A percentile compares a stretch with the other conserved stretches of the same genome.
phyloP scores from a whole-genome alignment of 805 yeast genomes.

The Wickerhamiella spandovensis region DNA sequence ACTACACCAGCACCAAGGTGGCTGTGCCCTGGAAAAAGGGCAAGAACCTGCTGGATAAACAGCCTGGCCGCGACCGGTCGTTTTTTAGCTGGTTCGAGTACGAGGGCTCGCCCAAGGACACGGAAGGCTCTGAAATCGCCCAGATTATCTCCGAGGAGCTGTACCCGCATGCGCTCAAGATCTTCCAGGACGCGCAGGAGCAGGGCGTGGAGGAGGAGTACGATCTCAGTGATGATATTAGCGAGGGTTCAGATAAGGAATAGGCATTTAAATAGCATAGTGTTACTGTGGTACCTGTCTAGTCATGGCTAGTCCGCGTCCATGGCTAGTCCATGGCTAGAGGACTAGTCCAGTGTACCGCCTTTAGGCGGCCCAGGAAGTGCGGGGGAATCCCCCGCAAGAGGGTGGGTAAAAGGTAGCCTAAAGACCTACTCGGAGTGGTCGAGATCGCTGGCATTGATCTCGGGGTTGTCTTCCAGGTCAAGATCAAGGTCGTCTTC shows the following conservation, averaged over 20 bases:
- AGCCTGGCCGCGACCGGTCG: constrained; percentile 40
- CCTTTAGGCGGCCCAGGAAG: too few relatives aligned
- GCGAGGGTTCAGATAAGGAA: background rate
- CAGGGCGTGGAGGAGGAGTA: constrained; percentile 16
- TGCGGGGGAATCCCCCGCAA: too few relatives aligned
- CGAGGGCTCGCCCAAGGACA: constrained; percentile 72
- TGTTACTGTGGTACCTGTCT: too few relatives aligned
- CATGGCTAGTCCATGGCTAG: too few relatives aligned
- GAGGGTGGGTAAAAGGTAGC: background rate
- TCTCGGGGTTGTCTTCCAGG: constrained; percentile 10
- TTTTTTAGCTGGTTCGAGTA: constrained; percentile 81
- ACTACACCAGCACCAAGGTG: constrained; percentile 32
- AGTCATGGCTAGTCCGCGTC: too few relatives aligned
- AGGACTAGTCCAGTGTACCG: background rate
- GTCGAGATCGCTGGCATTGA: constrained; percentile 4
- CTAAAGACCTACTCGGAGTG: background rate
- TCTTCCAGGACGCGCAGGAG: constrained; percentile 27
- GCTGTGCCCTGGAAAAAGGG: constrained; percentile 58
- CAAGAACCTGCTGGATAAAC: constrained; percentile 41
- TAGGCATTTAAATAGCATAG: background rate
- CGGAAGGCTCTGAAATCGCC: constrained; percentile 69
- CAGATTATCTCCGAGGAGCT: constrained; percentile 61
- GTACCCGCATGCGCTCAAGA: constrained; percentile 73
- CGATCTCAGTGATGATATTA: constrained; percentile 12
- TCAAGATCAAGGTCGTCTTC: constrained; percentile 13